Evolutionary conservation across 2,329 filamentous ascomycete species (phyloP), one percentile per base, ranked within the genome.

Genomic region (Harringtonia lauricola): DNA sequence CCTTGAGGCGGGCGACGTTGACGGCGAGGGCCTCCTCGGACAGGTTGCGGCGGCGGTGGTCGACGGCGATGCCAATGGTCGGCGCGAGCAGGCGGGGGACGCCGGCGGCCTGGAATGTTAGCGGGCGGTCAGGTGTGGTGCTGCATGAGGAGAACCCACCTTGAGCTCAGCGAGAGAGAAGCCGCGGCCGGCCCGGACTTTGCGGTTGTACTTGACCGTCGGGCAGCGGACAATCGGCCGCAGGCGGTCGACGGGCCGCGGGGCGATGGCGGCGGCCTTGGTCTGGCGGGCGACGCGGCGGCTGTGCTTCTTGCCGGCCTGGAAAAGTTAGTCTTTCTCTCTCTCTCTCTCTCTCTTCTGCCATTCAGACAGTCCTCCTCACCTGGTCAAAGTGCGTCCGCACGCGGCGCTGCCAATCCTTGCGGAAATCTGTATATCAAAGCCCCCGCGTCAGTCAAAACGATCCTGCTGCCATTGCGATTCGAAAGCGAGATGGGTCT

Each of bases 381-480:
- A 94, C 90, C 88, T 96, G 92, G 79, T 98, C 88, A 77, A 98
- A 98, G 81, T 98, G 92, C 72, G 86, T 86, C 74, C 88, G 86
- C 67, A 98, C 92, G 75, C 89, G 86, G 76, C 88, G 86, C 74
- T 96, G 89, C 92, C 92, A 98, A 80, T 98, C 89, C 87, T 95
- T 95, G 76, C 87, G 89, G 86, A 95, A 95, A 70, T 95, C 86
- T 92, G 64, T 52, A 55, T 56, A 44, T 45, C 41, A 50, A 68
- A 59, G 30, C 30, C 7, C 12, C 13, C 6, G 30, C 12, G 30
- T n/a, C 30, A 31, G 30, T 8, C 13, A 15, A 15, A 31, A 15
- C 30, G 13, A 31, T 33, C 34, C 13, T 31, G 17, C 24, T 51
- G 44, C 48, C 40, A 15, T 36, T 19, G 43, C 37, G 21, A 26